Base-by-base conservation (phyloP, 2,329 filamentous ascomycete genomes). In the Beauveria caledonica region DNA sequence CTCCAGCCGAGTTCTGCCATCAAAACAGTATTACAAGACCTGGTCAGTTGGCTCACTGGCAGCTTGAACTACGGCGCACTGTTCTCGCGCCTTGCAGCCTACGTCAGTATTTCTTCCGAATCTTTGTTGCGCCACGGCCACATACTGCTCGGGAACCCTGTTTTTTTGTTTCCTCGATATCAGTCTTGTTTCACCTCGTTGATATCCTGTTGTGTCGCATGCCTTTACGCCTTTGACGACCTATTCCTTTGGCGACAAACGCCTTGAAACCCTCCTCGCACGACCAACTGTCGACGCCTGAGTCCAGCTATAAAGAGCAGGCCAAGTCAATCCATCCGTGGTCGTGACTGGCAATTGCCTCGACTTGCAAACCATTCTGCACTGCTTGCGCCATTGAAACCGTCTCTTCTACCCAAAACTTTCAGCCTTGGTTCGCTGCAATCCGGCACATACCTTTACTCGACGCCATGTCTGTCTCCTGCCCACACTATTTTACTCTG, bases 401-500 rank as follows among this genome's bases (percentile, higher is more conserved):
- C 19, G 10, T 6, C 21, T 52, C 15, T 11, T 23, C 39, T 55
- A 4, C 13, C 15, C 13, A 39, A 23, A n/a, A 23, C 17, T 19
- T 39, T 1, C 25, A 21, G 7, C 23, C 10, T 5, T 7, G 0
- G 23, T n/a, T 10, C 11, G 13, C 48, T n/a, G 3, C 36, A 33
- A 36, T 21, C 33, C n/a, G 15, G 21, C 29, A 33, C n/a, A 21
- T 10, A 27, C 36, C 36, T 39, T 10, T 21, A 19, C 8, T n/a
- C 39, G 17, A 55, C 63, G 68, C 78, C 61, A 77, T 86, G 70
- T 77, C 80, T 57, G 77, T 73, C 64, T 78, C 78, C 62, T 88
- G 86, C 70, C 77, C 79, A 40, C 86, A 88, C 70, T 78, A 78
- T 11, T 88, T 87, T 73, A 79, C 78, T 67, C 78, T 87, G 71